These are phyloP conservation scores for Fusarium fujikuroi DNA, from an alignment of 2,329 filamentous ascomycete species.

Conservation along the genomic window DNA sequence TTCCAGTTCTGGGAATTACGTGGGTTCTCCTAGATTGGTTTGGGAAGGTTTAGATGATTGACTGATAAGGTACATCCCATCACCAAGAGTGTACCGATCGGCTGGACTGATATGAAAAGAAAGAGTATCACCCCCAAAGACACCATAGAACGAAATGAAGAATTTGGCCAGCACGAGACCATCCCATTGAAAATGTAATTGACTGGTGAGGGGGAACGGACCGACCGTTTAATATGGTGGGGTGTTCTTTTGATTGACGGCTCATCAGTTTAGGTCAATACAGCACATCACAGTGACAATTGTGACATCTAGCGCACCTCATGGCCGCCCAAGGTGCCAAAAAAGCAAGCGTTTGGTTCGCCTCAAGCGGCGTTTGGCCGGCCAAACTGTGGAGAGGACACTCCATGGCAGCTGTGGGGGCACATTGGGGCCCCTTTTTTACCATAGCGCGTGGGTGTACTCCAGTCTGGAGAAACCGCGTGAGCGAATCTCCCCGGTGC, in stretches of 20 bases:
- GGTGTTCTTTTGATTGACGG: constrained; percentile 3
- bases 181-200: background rate
- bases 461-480: constrained; percentile 32
- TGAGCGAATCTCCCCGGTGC: constrained; percentile 20
- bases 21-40: background rate
- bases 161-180: constrained; percentile 3
- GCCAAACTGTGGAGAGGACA: constrained; percentile 65
- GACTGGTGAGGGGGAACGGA: constrained; percentile 24
- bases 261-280: constrained; percentile 3
- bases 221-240: constrained; percentile 30
- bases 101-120: constrained; percentile 1
- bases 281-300: constrained; percentile 16
- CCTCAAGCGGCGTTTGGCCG: constrained; percentile 65
- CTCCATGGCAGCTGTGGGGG: constrained; percentile 28
- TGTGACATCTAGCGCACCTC: constrained; percentile 19
- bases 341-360: constrained; percentile 48
- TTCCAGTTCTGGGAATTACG: constrained; percentile 2
- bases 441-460: constrained; percentile 5
- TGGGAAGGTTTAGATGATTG: background rate
- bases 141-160: background rate
- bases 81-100: background rate
- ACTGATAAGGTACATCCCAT: constrained; percentile 8
- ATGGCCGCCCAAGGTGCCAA: constrained; percentile 15
- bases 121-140: background rate
- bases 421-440: constrained; percentile 27